A percentile compares a stretch with the other conserved stretches of the same genome.
These are phyloP conservation scores for Edaphochlamys debaryana DNA, from an alignment of 139 green algal genomes.

Conservation along the genomic window DNA sequence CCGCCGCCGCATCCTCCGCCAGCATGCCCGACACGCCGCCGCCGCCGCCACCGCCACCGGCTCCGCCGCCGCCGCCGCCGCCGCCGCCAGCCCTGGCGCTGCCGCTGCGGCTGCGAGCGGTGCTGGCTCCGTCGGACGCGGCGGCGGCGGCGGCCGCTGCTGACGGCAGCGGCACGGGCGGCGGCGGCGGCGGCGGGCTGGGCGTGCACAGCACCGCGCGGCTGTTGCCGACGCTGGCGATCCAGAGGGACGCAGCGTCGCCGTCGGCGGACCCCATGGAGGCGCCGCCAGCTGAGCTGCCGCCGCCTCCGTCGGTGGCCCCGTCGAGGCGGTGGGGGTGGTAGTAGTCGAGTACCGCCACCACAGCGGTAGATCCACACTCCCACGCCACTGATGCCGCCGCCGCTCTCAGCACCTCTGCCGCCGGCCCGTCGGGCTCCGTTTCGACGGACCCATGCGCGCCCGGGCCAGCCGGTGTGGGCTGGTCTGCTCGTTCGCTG, in stretches of 20 bases:
- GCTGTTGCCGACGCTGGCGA: slow-evolving; percentile 64
- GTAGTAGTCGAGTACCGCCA: slow-evolving; percentile 49
- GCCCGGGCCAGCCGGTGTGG: no score
- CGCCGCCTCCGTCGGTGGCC: no score
- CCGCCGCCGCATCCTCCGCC: not conserved
- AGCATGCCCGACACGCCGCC: no score
- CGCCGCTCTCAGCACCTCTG: not conserved
- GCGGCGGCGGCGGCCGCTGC: not conserved
- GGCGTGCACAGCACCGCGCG: slow-evolving; percentile 51
- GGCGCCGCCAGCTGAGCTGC: no score
- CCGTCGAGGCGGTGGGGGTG: no score
- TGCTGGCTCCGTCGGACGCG: not conserved
- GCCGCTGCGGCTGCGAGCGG: not conserved
- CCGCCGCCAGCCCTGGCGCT: not conserved
- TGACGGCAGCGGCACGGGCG: not conserved
- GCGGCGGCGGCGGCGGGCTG: no score
- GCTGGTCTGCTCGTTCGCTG: no score
- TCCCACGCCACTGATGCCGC: slow-evolving; percentile 30
- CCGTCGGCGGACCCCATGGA: no score
- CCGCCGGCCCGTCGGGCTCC: not conserved
- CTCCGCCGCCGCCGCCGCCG: not conserved
- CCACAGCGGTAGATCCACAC: slow-evolving; percentile 59
- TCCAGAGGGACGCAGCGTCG: no score
- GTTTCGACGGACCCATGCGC: not conserved
- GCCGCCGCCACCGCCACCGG: not conserved